phyloP scores from a whole-genome alignment of 805 yeast genomes.

The Sugiyamaella americana region DNA sequence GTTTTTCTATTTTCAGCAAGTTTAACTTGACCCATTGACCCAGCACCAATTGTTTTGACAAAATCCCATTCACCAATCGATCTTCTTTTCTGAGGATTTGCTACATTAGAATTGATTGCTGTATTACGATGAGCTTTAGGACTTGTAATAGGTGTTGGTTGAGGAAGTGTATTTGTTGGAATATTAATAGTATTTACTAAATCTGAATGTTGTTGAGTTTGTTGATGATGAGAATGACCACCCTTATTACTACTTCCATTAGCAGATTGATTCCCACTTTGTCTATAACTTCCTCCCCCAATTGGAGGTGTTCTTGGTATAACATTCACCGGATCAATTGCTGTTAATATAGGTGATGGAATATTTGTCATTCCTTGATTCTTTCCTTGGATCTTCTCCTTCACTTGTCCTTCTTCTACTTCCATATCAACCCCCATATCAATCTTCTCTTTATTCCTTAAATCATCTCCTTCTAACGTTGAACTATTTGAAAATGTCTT shows the following conservation, averaged over 20 bases:
- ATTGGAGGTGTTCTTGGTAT: background rate
- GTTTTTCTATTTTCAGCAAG: constrained; percentile 81
- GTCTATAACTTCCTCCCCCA: background rate
- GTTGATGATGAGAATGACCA: background rate
- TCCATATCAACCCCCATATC: background rate
- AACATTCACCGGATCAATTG: background rate
- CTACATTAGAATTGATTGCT: background rate
- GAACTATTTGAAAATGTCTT: background rate
- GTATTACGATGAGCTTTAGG: background rate
- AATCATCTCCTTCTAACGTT: background rate
- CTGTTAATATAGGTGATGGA: background rate
- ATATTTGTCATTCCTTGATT: background rate
- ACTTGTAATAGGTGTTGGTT: background rate
- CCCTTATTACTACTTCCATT: background rate
- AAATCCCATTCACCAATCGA: constrained; percentile 97
- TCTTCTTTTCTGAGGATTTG: constrained; percentile 46
- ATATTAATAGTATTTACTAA: background rate
- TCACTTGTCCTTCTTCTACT: background rate
- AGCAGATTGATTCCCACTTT: background rate
- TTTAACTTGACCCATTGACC: constrained; percentile 98
- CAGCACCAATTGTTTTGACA: constrained; percentile 92
- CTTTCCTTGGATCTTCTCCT: background rate
- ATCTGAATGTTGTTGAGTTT: background rate
- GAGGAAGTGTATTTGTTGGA: background rate
- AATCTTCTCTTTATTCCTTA: too few relatives aligned